These are phyloP conservation scores for Saxispiralis lemnorum DNA, from an alignment of 495 filamentous ascomycete species.

Conservation along the genomic window DNA sequence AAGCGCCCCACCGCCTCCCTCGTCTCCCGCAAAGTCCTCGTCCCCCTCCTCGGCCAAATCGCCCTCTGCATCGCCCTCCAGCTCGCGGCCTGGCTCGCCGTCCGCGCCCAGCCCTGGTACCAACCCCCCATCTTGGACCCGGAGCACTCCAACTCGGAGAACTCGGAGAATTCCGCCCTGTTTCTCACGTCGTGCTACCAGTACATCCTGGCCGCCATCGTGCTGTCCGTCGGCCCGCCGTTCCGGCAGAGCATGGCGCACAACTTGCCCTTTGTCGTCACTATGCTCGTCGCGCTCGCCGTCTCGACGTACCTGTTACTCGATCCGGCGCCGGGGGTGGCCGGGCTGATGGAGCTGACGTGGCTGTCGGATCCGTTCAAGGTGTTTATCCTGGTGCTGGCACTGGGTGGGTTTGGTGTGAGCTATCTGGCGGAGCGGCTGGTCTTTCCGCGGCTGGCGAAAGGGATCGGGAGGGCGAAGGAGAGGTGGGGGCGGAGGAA, in stretches of 20 bases:
- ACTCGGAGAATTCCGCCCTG: constrained; percentile 80
- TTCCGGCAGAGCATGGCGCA: constrained; percentile 65
- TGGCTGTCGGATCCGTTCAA: constrained; percentile 52
- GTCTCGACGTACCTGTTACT: constrained; percentile 64
- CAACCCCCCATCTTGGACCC: constrained; percentile 56
- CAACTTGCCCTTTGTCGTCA: constrained; percentile 72
- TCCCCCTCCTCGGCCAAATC: constrained; percentile 79
- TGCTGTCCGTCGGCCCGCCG: constrained; percentile 74
- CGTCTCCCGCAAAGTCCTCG: constrained; percentile 83
- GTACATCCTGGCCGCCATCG: constrained; percentile 75
- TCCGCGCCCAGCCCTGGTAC: constrained; percentile 69
- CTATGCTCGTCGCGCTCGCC: constrained; percentile 46
- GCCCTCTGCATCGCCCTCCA: constrained; percentile 65
- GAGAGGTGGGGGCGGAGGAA: constrained; percentile 41
- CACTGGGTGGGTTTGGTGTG: constrained; percentile 42
- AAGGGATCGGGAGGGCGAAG: constrained; percentile 42
- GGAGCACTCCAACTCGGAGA: constrained; percentile 64
- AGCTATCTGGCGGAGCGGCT: constrained; percentile 55
- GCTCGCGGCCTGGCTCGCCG: constrained; percentile 48
- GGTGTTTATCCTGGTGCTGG: constrained; percentile 49
- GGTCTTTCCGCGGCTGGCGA: constrained; percentile 53
- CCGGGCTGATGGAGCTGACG: constrained; percentile 69
- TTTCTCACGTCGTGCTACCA: constrained; percentile 86
- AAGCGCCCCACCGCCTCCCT: constrained; percentile 86
- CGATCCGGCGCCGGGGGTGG: constrained; percentile 48